Conservation (phyloP, 495 filamentous ascomycete genomes). For the Penicillium daleae region DNA sequence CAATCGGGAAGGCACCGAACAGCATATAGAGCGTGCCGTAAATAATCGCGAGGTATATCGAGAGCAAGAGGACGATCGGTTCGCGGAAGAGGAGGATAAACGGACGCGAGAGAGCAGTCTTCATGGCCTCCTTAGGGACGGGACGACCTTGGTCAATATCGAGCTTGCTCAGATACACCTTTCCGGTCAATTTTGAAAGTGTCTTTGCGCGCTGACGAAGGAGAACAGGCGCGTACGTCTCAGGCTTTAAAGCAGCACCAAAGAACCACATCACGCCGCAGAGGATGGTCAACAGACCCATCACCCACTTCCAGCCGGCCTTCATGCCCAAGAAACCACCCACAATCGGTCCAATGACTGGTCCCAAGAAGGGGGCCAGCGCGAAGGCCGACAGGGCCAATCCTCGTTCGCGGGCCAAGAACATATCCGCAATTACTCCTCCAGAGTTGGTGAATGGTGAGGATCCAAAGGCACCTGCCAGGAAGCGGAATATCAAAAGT, state of each 20-base stretch:
- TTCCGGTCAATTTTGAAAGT: constrained; percentile 53
- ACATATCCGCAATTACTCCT: constrained; percentile 72
- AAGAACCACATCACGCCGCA: constrained; percentile 53
- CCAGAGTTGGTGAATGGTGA: constrained; percentile 69
- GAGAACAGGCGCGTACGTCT: constrained; percentile 59
- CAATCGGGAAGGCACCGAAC: constrained; percentile 75
- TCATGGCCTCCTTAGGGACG: constrained; percentile 31
- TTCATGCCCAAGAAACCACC: constrained; percentile 59
- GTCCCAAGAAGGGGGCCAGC: constrained; percentile 65
- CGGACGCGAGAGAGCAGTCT: constrained; percentile 40
- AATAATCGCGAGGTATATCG: constrained; percentile 67
- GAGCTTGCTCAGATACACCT: constrained; percentile 49
- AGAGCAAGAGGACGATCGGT: constrained; percentile 62
- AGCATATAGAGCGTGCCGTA: constrained; percentile 77
- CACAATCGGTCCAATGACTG: constrained; percentile 56
- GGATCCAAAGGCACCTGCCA: constrained; percentile 72
- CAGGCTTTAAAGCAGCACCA: constrained; percentile 50
- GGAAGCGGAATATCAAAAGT: constrained; percentile 69
- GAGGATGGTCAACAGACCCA: constrained; percentile 52
- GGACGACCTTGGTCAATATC: constrained; percentile 40
- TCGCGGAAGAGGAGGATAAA: constrained; percentile 44
- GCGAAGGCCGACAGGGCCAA: constrained; percentile 62
- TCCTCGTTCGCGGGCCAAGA: constrained; percentile 59
- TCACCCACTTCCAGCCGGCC: constrained; percentile 66
- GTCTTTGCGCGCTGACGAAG: constrained; percentile 51